Percentiles rank a stretch among this genome's conserved stretches.
These are phyloP conservation scores for Straminergon stramineum DNA, from an alignment of 225 moss, liverwort and hornwort species.

Conservation along the genomic window DNA sequence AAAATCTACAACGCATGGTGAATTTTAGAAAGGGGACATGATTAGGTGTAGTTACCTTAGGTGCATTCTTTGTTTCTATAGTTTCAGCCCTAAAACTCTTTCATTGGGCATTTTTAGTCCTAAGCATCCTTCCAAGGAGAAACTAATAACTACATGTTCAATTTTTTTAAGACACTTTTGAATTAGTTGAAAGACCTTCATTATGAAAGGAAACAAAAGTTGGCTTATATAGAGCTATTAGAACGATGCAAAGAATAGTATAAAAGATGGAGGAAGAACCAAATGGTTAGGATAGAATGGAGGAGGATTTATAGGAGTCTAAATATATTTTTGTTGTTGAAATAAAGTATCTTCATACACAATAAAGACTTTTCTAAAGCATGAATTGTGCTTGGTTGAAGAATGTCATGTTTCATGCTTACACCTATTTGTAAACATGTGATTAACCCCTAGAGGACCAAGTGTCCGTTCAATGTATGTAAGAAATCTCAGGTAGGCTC, in stretches of 20 bases:
- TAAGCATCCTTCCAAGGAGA: accelerated
- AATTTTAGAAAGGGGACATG: background rate
- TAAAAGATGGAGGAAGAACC: no score
- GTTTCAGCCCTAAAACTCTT: no score
- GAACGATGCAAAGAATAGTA: background rate
- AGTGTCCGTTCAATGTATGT: no score
- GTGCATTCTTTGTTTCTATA: background rate
- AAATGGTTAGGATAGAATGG: background rate
- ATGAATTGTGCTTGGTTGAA: background rate
- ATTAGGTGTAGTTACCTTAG: background rate
- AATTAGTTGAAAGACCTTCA: background rate
- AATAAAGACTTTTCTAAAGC: background rate
- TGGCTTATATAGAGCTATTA: background rate
- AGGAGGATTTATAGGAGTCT: background rate
- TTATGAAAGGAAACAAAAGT: no score
- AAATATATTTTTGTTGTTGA: background rate
- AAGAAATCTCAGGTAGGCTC: no score
- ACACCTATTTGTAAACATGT: background rate
- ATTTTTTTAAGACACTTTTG: no score
- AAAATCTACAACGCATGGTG: background rate
- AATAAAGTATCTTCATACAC: background rate
- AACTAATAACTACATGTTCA: accelerated
- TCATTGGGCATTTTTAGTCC: accelerated
- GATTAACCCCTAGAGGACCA: no score
- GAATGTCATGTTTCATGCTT: background rate